Conservation (phyloP, 768 basidiomycete species). For the Leccinum variicolor region DNA sequence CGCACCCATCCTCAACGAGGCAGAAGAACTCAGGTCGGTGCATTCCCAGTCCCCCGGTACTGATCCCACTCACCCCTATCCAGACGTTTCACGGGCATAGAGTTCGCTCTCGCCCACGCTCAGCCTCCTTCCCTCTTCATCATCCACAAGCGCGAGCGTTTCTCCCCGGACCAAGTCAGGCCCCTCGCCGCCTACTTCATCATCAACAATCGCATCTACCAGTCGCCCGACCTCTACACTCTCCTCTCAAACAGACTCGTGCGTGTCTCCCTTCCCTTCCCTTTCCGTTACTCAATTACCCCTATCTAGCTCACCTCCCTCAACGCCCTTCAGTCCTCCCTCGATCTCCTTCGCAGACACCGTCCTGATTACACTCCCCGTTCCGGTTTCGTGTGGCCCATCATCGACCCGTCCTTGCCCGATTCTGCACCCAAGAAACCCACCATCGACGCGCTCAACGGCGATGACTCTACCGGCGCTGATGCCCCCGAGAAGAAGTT, state of each 20-base stretch:
- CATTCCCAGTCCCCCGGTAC: not conserved
- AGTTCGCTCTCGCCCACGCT: constrained; percentile 82
- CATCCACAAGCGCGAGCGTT: constrained; percentile 83
- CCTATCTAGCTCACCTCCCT: constrained; percentile 59
- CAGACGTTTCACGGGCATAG: constrained; percentile 83
- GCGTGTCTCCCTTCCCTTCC: constrained; percentile 18
- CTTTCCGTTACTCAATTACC: not conserved
- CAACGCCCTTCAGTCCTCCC: constrained; percentile 69
- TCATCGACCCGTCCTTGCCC: constrained; percentile 52
- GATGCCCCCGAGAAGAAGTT: constrained; percentile 20
- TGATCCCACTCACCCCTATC: constrained; percentile 1
- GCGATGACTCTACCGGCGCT: constrained; percentile 17
- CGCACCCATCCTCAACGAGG: constrained; percentile 72
- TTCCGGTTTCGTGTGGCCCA: constrained; percentile 83
- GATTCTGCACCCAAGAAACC: constrained; percentile 42
- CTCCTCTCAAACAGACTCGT: constrained; percentile 84
- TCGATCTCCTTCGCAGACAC: constrained; percentile 68
- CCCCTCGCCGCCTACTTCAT: constrained; percentile 85
- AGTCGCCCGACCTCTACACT: constrained; percentile 81
- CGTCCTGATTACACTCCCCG: constrained; percentile 82
- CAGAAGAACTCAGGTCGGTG: constrained; percentile 70
- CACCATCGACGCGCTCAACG: constrained; percentile 25
- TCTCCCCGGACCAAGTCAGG: constrained; percentile 79
- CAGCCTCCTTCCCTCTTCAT: constrained; percentile 81
- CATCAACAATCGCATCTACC: constrained; percentile 86